Evolutionary conservation across 495 filamentous ascomycete genomes (phyloP).

Genomic region (Penicillium mononematosum): DNA sequence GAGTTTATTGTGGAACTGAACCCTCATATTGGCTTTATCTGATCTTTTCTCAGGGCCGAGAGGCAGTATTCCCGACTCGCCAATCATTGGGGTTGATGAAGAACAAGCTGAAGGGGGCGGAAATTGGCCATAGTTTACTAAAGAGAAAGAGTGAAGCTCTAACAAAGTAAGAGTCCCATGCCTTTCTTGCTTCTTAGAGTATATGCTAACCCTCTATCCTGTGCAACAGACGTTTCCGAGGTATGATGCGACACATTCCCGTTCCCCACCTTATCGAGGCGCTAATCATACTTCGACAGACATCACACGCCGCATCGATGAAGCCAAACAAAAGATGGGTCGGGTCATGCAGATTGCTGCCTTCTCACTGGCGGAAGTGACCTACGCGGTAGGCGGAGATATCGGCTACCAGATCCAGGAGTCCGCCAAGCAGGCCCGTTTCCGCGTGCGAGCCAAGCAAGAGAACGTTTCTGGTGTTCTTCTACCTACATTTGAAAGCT

Average conservation of each 20-base stretch:
- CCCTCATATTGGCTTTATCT: constrained; percentile 8
- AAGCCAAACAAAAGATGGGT: constrained; percentile 99
- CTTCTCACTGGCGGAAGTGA: constrained; percentile 96
- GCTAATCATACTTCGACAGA: constrained; percentile 53
- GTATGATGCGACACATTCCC: constrained; percentile 43
- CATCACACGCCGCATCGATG: constrained; percentile 95
- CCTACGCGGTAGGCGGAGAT: constrained; percentile 93
- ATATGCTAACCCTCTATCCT: constrained; percentile 13
- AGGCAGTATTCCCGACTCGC: constrained; percentile 96
- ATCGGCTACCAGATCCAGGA: constrained; percentile 98
- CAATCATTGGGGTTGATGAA: constrained; percentile 98
- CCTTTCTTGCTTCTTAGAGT: background rate
- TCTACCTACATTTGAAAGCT: constrained; percentile 87
- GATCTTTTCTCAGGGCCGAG: constrained; percentile 45
- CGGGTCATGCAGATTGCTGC: constrained; percentile 99
- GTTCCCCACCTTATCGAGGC: constrained; percentile 24
- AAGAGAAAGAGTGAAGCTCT: constrained; percentile 94
- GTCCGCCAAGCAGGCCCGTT: constrained; percentile 86
- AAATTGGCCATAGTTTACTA: constrained; percentile 80
- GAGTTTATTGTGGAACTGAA: constrained; percentile 17
- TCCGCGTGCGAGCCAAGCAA: constrained; percentile 89
- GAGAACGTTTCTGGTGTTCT: constrained; percentile 98
- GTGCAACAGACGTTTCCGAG: constrained; percentile 73
- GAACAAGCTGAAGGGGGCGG: constrained; percentile 94
- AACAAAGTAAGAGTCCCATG: constrained; percentile 62